Percentiles rank a stretch among this genome's conserved stretches.
Evolutionary conservation across 2,329 filamentous ascomycete genomes (phyloP).

Genomic region (Fusarium sp.): DNA sequence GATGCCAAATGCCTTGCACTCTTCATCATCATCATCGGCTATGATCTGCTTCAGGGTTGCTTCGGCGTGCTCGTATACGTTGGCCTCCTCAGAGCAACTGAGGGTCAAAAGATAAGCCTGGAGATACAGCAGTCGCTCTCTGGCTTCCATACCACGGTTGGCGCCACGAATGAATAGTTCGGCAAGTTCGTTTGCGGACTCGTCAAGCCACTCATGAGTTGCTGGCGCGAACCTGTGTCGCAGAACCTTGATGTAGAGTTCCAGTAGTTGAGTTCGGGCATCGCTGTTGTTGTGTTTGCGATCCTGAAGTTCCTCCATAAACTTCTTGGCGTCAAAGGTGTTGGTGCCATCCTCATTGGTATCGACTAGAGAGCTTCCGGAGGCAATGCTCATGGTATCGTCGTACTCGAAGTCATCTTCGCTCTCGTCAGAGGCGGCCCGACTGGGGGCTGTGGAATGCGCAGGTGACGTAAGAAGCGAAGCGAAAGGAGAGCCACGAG

Average conservation of each 20-base stretch:
- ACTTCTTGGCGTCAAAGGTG: slow-evolving; percentile 69
- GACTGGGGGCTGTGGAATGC: slow-evolving; percentile 69
- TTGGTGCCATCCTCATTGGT: slow-evolving; percentile 75
- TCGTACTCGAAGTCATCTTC: slow-evolving; percentile 64
- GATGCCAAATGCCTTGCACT: slow-evolving; percentile 76
- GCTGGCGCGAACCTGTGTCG: slow-evolving; percentile 57
- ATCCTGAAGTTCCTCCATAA: slow-evolving; percentile 76
- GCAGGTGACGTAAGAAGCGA: slow-evolving; percentile 69
- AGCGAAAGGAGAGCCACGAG: slow-evolving; percentile 67
- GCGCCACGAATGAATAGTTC: slow-evolving; percentile 79
- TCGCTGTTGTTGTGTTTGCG: slow-evolving; percentile 82
- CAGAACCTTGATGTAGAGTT: slow-evolving; percentile 60
- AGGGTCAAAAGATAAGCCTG: slow-evolving; percentile 78
- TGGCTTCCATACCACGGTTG: slow-evolving; percentile 73
- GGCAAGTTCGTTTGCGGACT: slow-evolving; percentile 64
- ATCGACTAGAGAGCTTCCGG: slow-evolving; percentile 58
- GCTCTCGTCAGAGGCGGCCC: slow-evolving; percentile 71
- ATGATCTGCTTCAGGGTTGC: slow-evolving; percentile 52
- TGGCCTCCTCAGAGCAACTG: slow-evolving; percentile 71
- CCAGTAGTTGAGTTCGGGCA: slow-evolving; percentile 67
- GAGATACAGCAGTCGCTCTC: slow-evolving; percentile 76
- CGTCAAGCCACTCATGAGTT: slow-evolving; percentile 63
- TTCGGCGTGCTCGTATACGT: slow-evolving; percentile 49
- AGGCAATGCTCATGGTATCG: slow-evolving; percentile 58
- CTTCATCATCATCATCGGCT: slow-evolving; percentile 70